Base-by-base conservation (phyloP, 1,139 yeast species). In the Magnusiomyces sp. region DNA sequence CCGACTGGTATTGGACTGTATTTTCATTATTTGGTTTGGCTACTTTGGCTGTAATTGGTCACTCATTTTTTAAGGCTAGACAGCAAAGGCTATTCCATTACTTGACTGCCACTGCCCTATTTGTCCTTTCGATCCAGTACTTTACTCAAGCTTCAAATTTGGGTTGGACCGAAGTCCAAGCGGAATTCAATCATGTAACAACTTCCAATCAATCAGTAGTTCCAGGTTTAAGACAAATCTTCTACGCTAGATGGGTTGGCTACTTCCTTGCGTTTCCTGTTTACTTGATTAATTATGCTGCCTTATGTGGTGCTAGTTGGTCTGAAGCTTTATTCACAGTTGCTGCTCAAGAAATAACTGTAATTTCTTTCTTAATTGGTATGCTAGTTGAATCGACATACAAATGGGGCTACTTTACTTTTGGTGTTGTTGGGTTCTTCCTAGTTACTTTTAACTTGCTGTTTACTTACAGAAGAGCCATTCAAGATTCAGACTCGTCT, bases 1-100 rank as follows among this genome's bases (percentile, higher is more conserved):
- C 85, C 6, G 77, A 78, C 62, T 81, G 86, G 86, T 71, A 78
- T 56, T 81, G 87, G 87, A 76, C 88, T 1, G 83, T 71, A 17
- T 80, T 82, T 59, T 63, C 78, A 1, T 45, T 74, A 40, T 77
- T 80, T 60, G 72, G 73, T 13, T 50, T 74, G 2, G 62, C 74
- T 9, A 63, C 80, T 13, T 49, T 80, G 23, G 59, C 64, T 42
- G 75, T 76, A 59, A 64, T 62, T 31, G 57, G 72, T 38, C 73
- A 72, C 54, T 68, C 70, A 47, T 65, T 68, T 43, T 40, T 53
- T 19, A 69, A 74, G 45, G 71, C 70, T 48, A 61, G 70, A 20
- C 62, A 64, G 51, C 71, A 65, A 49, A 73, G 75, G 55, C 62
- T 72, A 47, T 71, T 76, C 58, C 71, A 72, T 56, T 66, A 73